These are phyloP conservation scores for Hanseniaspora nectarophila DNA, from an alignment of 805 yeast genomes.

Conservation along the genomic window DNA sequence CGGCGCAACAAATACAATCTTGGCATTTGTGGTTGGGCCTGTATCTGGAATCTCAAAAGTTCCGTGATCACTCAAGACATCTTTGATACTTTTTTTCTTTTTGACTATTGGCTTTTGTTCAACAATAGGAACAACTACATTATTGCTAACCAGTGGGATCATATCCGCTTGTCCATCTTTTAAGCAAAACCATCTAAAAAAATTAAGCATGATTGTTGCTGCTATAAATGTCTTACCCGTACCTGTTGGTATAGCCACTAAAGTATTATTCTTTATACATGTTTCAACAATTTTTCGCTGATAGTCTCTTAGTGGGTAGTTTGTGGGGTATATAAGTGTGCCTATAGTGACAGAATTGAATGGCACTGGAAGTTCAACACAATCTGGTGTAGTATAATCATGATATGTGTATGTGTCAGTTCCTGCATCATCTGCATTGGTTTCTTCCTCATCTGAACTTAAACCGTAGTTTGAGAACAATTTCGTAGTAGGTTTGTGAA, in stretches of 20 bases:
- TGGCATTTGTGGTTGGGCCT: conserved; percentile 32
- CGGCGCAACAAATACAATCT: conserved; percentile 91
- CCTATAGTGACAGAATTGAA: conserved; percentile 11
- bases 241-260: conserved; percentile 95
- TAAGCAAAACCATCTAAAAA: conserved; percentile 55
- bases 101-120: neutral
- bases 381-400: neutral
- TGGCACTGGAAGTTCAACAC: conserved; percentile 9
- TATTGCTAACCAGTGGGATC: neutral
- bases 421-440: neutral
- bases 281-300: conserved; percentile 68
- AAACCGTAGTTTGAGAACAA: conserved; percentile 2
- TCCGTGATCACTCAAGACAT: conserved; percentile 2
- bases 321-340: conserved; percentile 71
- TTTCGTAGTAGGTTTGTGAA: neutral
- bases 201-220: conserved; percentile 83
- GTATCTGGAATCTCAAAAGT: conserved; percentile 28
- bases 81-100: conserved; percentile 9
- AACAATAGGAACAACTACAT: neutral
- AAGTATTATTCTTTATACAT: conserved; percentile 58
- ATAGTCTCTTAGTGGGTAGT: conserved; percentile 73
- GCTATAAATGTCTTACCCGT: conserved; percentile 95
- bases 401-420: neutral
- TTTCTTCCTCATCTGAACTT: neutral
- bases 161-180: conserved; percentile 7